A percentile compares a stretch with the other conserved stretches of the same genome.
Conservation (phyloP, 768 basidiomycete genomes). For the Auricularia sp. region DNA sequence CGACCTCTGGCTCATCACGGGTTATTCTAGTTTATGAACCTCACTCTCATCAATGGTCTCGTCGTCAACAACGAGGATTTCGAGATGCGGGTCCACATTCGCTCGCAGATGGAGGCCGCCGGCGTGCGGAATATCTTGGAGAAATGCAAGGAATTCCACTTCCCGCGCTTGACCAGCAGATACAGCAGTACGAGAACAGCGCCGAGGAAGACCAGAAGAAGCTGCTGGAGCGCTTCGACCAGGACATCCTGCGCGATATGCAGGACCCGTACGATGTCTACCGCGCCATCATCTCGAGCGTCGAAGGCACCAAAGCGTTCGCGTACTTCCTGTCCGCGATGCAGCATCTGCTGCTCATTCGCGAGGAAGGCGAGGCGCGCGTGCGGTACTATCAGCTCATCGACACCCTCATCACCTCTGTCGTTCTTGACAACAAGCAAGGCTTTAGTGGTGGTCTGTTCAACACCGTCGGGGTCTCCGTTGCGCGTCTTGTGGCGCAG, state of each 20-base stretch:
- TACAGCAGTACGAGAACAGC: conserved; percentile 46
- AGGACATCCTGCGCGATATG: conserved; percentile 65
- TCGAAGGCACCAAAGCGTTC: conserved; percentile 66
- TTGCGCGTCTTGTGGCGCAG: conserved; percentile 77
- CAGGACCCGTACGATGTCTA: conserved; percentile 80
- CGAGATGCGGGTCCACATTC: conserved; percentile 76
- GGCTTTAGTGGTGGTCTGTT: conserved; percentile 57
- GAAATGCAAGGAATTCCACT: conserved; percentile 56
- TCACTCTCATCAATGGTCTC: conserved; percentile 63
- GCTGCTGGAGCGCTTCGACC: conserved; percentile 64
- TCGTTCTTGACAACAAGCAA: conserved; percentile 87
- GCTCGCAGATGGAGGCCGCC: conserved; percentile 80
- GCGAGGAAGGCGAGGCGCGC: conserved; percentile 75
- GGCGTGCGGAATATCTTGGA: conserved; percentile 66
- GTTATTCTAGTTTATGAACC: conserved; percentile 47
- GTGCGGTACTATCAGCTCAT: conserved; percentile 86
- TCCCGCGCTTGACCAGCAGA: conserved; percentile 55
- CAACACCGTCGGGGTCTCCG: conserved; percentile 77
- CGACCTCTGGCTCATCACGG: neutral
- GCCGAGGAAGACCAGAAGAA: conserved; percentile 68
- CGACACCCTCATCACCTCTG: conserved; percentile 78
- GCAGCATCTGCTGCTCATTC: conserved; percentile 85
- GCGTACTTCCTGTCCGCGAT: conserved; percentile 88
- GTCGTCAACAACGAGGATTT: conserved; percentile 60
- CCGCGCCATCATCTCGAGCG: conserved; percentile 65